Evolutionary conservation across 2,329 filamentous ascomycete genomes (phyloP), one percentile per base, ranked within the genome.

Genomic region (Cryoendolithus antarcticus): DNA sequence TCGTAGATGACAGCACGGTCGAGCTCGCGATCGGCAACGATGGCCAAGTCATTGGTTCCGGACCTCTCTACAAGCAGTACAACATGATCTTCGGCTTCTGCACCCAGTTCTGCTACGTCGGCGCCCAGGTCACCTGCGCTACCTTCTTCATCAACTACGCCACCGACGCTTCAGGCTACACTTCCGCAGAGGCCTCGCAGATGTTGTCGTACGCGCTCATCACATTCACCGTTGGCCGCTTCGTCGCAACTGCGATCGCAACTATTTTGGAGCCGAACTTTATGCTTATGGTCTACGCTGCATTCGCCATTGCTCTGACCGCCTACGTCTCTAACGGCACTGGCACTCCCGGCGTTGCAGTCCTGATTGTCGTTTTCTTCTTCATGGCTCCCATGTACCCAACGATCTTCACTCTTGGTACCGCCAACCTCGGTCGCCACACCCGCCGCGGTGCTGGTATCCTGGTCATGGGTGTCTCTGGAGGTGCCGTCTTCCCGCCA

Each of bases 111-210:
- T 60, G 56, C 49, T 61, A 61, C 46, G 58, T 61, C 35, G 58
- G 58, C 39, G 54, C 58, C 12, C 58, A 61, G 40, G 58, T 61
- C 39, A 57, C 57, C 32, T 52, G 54, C 37, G 58, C 54, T 12
- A 49, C 55, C 9, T 58, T 61, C 47, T 61, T 61, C 53, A 60
- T 62, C 52, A 62, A 62, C 49, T 62, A 62, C 43, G 53, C 55
- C 10, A 57, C 52, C 32, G 57, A 60, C 40, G 53, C 52, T 41
- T 56, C 54, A 12, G 34, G 43, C 7, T 58, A 50, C 46, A 47
- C 48, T 31, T 36, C 49, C 9, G 45, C 52, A 5, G 37, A 55
- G 35, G 59, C 55, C 37, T 57, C 58, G 13, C 53, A 56, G 42
- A 57, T 61, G 55, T 46, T 61, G 30, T 61, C 58, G 1, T 61